phyloP scores from a whole-genome alignment of 1,284 basidiomycete genomes.

The Sporisorium exsertum region DNA sequence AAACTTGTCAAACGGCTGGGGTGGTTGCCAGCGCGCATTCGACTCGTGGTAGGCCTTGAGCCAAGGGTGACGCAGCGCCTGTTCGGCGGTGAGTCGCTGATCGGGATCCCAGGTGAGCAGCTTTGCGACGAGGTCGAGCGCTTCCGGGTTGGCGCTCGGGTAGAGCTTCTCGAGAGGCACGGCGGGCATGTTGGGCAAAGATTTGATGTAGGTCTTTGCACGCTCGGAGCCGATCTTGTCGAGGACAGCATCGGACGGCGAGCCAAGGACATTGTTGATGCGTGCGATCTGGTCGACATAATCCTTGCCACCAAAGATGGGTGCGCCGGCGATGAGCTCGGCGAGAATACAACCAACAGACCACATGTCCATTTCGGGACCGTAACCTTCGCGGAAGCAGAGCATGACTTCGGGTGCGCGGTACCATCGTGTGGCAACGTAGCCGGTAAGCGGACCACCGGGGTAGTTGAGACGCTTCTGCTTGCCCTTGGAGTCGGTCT shows the following conservation, averaged over 20 bases:
- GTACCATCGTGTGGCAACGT: constrained; percentile 68
- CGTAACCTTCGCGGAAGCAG: constrained; percentile 66
- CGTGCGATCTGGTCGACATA: constrained; percentile 68
- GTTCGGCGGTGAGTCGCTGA: constrained; percentile 62
- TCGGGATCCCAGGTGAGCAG: constrained; percentile 66
- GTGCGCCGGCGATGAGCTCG: constrained; percentile 63
- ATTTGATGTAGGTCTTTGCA: constrained; percentile 62
- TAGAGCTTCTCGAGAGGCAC: constrained; percentile 56
- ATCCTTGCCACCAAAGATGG: constrained; percentile 68
- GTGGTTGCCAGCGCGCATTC: constrained; percentile 55
- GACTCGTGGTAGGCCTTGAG: constrained; percentile 64
- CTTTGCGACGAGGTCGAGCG: constrained; percentile 62
- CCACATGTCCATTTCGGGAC: constrained; percentile 68
- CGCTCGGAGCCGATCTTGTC: constrained; percentile 64
- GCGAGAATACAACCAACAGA: constrained; percentile 68
- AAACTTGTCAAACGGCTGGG: constrained; percentile 61
- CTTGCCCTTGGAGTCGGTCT: constrained; percentile 52
- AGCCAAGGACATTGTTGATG: constrained; percentile 67
- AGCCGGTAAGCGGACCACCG: constrained; percentile 67
- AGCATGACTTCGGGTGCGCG: constrained; percentile 69
- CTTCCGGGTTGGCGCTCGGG: constrained; percentile 56
- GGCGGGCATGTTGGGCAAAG: constrained; percentile 54
- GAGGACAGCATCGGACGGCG: constrained; percentile 54
- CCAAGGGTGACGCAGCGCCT: constrained; percentile 67
- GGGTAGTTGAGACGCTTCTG: constrained; percentile 60